These are phyloP conservation scores for Helianthus annuus DNA, from an alignment of 129 eudicot genomes.

Conservation along the genomic window HanXRQr2.0-SUNRISE NC_035448.2:136309077-136309576, in stretches of 20 bases:
- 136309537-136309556: constrained; percentile 56
- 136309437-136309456: background rate
- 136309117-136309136: too few species aligned
- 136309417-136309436: background rate
- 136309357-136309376: background rate
- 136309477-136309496: constrained; percentile 67
- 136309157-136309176: background rate
- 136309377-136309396: background rate
- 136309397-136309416: background rate
- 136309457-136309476: constrained; percentile 32
- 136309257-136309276: background rate
- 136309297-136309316: constrained; percentile 1
- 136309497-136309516: constrained; percentile 59
- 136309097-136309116: too few species aligned
- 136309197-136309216: background rate
- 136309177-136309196: background rate
- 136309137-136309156: too few species aligned
- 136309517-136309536: constrained; percentile 42
- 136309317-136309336: constrained; percentile 5
- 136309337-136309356: constrained; percentile 10
- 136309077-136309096: too few species aligned
- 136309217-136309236: background rate
- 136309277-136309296: background rate
- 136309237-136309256: background rate
- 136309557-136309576: constrained; percentile 76